These are phyloP conservation scores for Sordaria brevicollis DNA, from an alignment of 495 filamentous ascomycete genomes.

Conservation along the genomic window DNA sequence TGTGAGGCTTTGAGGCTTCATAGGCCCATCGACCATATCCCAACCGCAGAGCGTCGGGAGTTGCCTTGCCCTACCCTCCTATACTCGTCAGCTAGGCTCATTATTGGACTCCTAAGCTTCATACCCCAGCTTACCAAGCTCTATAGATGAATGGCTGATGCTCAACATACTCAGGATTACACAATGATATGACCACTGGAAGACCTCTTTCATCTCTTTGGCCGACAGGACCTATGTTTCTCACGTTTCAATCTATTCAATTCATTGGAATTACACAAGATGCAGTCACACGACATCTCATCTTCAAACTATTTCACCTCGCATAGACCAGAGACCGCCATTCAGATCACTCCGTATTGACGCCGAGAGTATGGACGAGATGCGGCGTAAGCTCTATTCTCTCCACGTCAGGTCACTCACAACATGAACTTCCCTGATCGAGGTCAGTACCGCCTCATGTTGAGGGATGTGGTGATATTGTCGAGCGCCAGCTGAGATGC, in stretches of 20 bases:
- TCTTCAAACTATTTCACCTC: neutral
- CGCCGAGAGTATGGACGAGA: neutral
- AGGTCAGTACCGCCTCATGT: neutral
- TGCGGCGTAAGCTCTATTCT: neutral
- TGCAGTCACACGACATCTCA: neutral
- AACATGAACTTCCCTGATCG: neutral
- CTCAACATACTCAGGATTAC: neutral
- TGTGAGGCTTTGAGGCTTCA: conserved; percentile 1
- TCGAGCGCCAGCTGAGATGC: neutral
- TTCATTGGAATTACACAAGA: neutral
- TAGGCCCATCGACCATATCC: neutral
- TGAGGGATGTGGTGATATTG: neutral
- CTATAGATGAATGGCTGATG: neutral
- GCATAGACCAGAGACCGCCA: neutral
- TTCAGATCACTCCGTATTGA: neutral
- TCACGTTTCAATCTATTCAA: neutral
- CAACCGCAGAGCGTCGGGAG: neutral
- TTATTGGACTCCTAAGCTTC: neutral
- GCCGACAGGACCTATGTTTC: neutral
- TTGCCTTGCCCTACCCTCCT: neutral
- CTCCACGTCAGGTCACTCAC: neutral
- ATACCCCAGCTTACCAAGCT: neutral
- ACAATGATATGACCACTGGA: neutral
- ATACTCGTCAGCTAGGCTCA: neutral
- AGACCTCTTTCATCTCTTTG: neutral